Evolutionary conservation across 169 alveolate genomes (phyloP), one percentile per base, ranked within the genome.

Genomic region (Cryptosporidium ryanae): DNA sequence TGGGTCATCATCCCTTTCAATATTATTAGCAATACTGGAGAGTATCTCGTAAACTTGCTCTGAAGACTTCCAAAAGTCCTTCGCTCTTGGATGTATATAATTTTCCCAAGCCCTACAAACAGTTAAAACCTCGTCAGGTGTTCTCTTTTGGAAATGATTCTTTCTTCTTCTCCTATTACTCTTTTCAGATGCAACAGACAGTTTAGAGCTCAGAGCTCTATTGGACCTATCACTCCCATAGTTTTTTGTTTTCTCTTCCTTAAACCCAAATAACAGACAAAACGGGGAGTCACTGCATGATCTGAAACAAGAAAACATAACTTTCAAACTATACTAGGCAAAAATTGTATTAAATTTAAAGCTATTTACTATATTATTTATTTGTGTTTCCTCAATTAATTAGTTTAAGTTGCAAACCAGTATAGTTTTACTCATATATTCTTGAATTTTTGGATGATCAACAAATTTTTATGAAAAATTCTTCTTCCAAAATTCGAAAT

Each of bases 31-130:
- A 21, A 95, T 94, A 64, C 89, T 91, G 43, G 97, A 83, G 57
- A 95, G 66, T n/a, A 95, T 94, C 46, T 93, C 90, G 66, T 92
- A 93, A 18, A 94, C 91, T 61, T 92, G 94, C 43, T 93, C 96
- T 0, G 96, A 90, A 13, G 95, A 91, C 67, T 93, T 94, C 97
- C 97, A 95, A 64, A 94, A 94, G 55, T 92, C 94, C 71, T 94
- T 92, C 65, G 97, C 98, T 65, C 98, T 83, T 32, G 97, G 96
- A 66, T 95, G 98, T n/a, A 95, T 96, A 71, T 95, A 95, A 64
- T 95, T 93, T 32, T 95, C 97, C 97, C 97, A 95, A 3, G 97
- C 93, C 82, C 95, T 91, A 55, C 94, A 93, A 32, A 94, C 82
- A 65, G 92, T 93, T 13, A 92, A 91, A 10, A 95, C 91, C 82